Conservation (phyloP, 1,284 basidiomycete species). For the Cryptococcus floricola region DNA sequence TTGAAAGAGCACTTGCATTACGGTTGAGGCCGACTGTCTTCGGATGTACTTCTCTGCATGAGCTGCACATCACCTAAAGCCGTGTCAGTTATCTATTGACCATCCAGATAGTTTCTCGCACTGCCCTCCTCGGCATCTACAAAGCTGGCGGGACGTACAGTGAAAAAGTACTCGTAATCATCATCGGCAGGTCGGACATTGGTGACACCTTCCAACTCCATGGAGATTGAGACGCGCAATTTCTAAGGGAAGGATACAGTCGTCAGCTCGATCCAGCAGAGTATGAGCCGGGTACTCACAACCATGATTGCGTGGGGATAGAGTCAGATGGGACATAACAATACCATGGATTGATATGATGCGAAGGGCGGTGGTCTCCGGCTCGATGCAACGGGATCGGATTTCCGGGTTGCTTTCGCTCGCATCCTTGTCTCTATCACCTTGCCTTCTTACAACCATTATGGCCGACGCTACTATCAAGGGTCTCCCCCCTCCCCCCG, state of each 20-base stretch:
- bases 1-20: slow-evolving; percentile 19
- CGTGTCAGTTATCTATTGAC: not conserved
- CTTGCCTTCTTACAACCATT: slow-evolving; percentile 1
- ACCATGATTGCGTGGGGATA: not conserved
- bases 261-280: not conserved
- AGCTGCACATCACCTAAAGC: slow-evolving; percentile 41
- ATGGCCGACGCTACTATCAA: slow-evolving; percentile 60
- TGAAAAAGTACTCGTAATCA: slow-evolving; percentile 48
- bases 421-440: too few species aligned
- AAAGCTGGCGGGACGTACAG: slow-evolving; percentile 23
- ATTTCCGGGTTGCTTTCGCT: too few species aligned
- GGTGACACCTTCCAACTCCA: slow-evolving; percentile 48
- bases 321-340: not conserved
- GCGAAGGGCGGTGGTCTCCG: too few species aligned
- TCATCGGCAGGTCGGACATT: slow-evolving; percentile 38
- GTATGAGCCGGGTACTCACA: not conserved
- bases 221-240: slow-evolving; percentile 43
- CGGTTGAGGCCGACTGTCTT: slow-evolving; percentile 47
- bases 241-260: slow-evolving; percentile 27
- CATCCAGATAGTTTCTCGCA: not conserved
- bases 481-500: slow-evolving; percentile 63
- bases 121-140: not conserved
- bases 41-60: slow-evolving; percentile 45
- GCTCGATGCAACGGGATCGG: too few species aligned
- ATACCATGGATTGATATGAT: too few species aligned